Base-by-base conservation (phyloP, 768 basidiomycete species). In the Tubosaeta sp. region DNA sequence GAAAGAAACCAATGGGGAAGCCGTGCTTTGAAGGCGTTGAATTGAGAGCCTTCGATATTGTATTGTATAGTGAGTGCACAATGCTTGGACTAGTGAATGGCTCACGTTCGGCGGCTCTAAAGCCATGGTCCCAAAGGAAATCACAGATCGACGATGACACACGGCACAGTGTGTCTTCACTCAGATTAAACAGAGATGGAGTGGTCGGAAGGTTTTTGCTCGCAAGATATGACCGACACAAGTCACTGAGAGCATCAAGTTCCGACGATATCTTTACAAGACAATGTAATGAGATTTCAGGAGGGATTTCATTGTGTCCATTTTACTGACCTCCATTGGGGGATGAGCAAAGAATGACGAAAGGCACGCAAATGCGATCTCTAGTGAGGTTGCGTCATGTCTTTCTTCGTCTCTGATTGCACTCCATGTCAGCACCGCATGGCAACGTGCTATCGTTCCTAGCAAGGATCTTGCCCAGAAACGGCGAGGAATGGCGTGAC, bases 1-100 rank as follows among this genome's bases (percentile, higher is more conserved):
- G 70, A 71, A 19, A 86, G 72, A 59, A 84, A 82, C 49, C 69
- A 62, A 56, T 85, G 83, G 16, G 85, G 83, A 55, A 84, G 84
- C 43, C 78, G 76, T 54, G 82, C 79, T 46, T 71, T 61, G n/a
- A 81, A 68, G 32, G 72, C 56, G 48, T 73, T 67, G 58, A 78
- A 82, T 13, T 60, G 61, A n/a, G 61, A 39, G 5, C 64, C 77
- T 78, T 54, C 25, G 22, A 35, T 39, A 27, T 33, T 32, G 43
- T 39, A 27, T 33, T 32, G 43, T 14, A 39, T 42, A 27, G 50
- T 52, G 26, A 57, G 39, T 33, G 35, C 11, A 46, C 14, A 14
- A 14, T 35, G 17, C 31, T 43, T 44, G 2, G 26, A 35, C 38
- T 8, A 14, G 14, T 39, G 8, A 37, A 39, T n/a, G 39, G 53